Evolutionary conservation across 139 green algal genomes (phyloP).

Genomic region (Chlamydomonas schloesseri): DNA sequence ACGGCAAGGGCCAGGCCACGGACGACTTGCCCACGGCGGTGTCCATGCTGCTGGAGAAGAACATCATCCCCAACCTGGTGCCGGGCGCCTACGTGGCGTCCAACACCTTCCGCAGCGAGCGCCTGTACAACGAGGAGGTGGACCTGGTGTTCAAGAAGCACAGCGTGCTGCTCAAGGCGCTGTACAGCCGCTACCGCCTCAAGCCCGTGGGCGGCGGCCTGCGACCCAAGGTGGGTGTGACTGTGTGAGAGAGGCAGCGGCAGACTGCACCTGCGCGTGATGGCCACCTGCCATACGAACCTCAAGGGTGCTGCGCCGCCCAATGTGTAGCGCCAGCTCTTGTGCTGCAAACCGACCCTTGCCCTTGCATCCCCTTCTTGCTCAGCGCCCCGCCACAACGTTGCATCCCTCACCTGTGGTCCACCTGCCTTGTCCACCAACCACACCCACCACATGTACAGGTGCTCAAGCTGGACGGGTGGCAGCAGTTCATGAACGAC

Average conservation of each 20-base stretch:
- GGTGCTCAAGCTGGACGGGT: conserved; percentile 77
- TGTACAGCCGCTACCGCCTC: conserved; percentile 76
- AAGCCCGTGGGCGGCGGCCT: conserved; percentile 76
- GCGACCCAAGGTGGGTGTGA: conserved; percentile 71
- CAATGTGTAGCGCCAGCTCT: no score
- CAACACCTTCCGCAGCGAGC: conserved; percentile 77
- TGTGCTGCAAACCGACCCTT: no score
- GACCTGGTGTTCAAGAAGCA: conserved; percentile 73
- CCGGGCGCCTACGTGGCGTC: conserved; percentile 40
- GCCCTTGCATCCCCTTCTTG: no score
- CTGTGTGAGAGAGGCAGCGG: no score
- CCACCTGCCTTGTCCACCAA: no score
- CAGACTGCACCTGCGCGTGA: no score
- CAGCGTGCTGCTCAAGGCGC: conserved; percentile 71
- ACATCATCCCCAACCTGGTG: conserved; percentile 67
- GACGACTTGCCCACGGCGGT: conserved; percentile 72
- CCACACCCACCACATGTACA: no score
- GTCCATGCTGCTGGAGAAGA: conserved; percentile 70
- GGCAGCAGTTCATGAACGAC: conserved; percentile 73
- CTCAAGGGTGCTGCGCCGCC: no score
- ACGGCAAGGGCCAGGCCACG: conserved; percentile 75
- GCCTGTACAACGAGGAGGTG: conserved; percentile 82
- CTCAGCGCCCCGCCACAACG: no score
- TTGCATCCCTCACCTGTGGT: no score
- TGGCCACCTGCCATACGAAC: no score